Evolutionary conservation across 176 grass and related monocot genomes (phyloP).

Genomic region (Aegilops speltoides): DNA sequence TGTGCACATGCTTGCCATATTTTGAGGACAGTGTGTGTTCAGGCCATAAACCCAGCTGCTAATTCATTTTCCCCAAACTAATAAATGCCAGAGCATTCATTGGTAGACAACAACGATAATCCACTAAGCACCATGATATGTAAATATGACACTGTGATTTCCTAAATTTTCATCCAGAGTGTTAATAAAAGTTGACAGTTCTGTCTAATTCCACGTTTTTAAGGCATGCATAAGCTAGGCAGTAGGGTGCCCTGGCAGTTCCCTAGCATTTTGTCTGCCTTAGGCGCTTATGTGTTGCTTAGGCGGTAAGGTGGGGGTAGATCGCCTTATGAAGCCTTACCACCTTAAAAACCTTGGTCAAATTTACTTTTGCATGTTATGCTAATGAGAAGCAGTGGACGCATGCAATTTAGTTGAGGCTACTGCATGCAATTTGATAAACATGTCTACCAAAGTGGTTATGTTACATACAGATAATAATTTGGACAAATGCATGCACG

Average conservation of each 20-base stretch:
- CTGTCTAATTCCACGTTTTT: not conserved
- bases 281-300: not conserved
- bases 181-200: conserved; percentile 21
- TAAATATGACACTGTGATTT: not conserved
- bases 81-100: not conserved
- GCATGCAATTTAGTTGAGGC: not conserved
- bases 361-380: not conserved
- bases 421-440: not conserved
- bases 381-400: conserved; percentile 1
- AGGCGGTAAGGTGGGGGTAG: not conserved
- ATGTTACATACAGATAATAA: not conserved
- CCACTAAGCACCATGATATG: not conserved
- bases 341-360: not conserved
- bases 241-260: not conserved
- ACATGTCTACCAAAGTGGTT: not conserved
- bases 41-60: not conserved
- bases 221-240: not conserved
- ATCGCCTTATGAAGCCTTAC: not conserved
- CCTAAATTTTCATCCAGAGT: not conserved
- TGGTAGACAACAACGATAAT: not conserved
- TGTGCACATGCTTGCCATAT: not conserved
- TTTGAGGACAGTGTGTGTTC: conserved; percentile 7
- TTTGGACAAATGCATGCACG: not conserved
- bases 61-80: not conserved
- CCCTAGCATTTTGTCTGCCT: not conserved